Evolutionary conservation across 345 rosid genomes (phyloP).

Genomic region (Conringia planisiliqua): DNA sequence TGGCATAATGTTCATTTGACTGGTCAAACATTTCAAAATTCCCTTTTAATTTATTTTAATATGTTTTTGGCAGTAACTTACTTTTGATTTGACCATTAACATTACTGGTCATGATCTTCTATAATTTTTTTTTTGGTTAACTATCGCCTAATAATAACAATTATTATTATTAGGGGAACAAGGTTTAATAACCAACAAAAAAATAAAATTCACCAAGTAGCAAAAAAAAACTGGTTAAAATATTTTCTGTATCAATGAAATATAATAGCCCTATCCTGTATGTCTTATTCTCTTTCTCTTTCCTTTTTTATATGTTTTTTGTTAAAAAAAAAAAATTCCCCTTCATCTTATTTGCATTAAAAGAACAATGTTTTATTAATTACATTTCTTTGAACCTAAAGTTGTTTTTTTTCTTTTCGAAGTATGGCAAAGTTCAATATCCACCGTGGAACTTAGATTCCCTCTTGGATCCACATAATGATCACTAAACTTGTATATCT

Average conservation of each 20-base stretch:
- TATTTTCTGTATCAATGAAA: no score
- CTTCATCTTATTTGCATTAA: no score
- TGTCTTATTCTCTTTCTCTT: no score
- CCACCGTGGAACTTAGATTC: conserved; percentile 2
- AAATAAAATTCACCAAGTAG: no score
- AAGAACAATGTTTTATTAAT: no score
- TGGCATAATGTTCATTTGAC: conserved; percentile 23
- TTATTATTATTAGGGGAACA: no score
- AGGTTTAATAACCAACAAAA: no score
- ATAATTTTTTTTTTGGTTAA: background rate
- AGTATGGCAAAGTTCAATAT: background rate
- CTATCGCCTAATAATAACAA: no score
- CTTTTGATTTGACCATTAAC: conserved; percentile 12
- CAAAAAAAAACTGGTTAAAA: no score
- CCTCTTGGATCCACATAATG: conserved; percentile 12
- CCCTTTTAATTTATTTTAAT: background rate
- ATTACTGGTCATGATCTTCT: conserved; percentile 4
- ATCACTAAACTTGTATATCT: background rate
- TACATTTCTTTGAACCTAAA: background rate
- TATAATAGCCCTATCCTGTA: no score
- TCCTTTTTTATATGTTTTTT: no score
- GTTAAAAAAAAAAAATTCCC: no score
- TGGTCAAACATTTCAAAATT: conserved; percentile 26
- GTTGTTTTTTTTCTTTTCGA: background rate
- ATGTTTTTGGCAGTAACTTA: conserved; percentile 16